Conservation (phyloP, 768 basidiomycete species). For the Dendrothele bispora region DNA sequence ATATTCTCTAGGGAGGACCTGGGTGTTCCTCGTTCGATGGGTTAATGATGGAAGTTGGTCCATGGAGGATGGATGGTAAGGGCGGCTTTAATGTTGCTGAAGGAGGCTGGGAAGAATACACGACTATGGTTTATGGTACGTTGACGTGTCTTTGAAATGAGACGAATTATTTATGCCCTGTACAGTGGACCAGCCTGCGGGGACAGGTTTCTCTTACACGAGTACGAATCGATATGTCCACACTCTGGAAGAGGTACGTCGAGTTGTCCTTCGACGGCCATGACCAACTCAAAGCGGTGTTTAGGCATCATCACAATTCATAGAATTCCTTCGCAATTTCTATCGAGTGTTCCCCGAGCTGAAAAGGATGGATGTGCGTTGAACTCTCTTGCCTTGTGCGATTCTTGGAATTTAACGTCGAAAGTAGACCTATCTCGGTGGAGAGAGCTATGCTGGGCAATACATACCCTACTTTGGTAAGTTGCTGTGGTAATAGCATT, state of each 20-base stretch:
- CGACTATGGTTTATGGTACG: slow-evolving; percentile 89
- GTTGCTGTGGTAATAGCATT: slow-evolving; percentile 13
- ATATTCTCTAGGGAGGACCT: slow-evolving; percentile 73
- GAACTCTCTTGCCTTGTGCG: not conserved
- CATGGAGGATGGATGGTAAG: slow-evolving; percentile 77
- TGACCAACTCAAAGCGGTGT: slow-evolving; percentile 8
- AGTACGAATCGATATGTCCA: slow-evolving; percentile 85
- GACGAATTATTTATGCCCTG: slow-evolving; percentile 6
- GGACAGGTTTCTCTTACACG: slow-evolving; percentile 91
- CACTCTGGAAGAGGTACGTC: slow-evolving; percentile 61
- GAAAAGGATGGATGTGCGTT: slow-evolving; percentile 70
- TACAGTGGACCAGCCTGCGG: slow-evolving; percentile 95
- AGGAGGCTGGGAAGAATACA: slow-evolving; percentile 98
- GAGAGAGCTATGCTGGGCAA: slow-evolving; percentile 97
- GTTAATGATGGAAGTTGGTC: slow-evolving; percentile 97
- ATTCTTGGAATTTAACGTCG: slow-evolving; percentile 1
- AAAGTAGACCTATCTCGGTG: slow-evolving; percentile 86
- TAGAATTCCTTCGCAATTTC: slow-evolving; percentile 86
- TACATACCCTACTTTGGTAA: slow-evolving; percentile 95
- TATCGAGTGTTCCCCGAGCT: slow-evolving; percentile 93
- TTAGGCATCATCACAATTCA: slow-evolving; percentile 74
- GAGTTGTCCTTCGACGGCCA: not conserved
- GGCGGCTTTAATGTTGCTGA: slow-evolving; percentile 72
- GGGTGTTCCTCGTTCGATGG: slow-evolving; percentile 98
- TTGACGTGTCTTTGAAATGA: slow-evolving; percentile 12